Conservation (phyloP, 2,329 filamentous ascomycete genomes). For the Colletotrichum australisinense region DNA sequence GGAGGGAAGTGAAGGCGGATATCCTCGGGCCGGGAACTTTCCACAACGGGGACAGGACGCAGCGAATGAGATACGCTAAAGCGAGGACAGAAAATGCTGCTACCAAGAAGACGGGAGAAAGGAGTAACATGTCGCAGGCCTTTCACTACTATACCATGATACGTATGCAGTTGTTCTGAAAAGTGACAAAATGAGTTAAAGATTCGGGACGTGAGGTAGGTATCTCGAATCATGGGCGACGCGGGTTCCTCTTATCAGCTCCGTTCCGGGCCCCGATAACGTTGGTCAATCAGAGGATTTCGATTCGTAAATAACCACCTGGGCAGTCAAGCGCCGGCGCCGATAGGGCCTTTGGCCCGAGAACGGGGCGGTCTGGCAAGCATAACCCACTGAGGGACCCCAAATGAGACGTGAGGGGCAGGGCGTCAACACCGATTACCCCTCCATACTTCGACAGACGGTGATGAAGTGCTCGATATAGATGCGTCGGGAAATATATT, state of each 20-base stretch:
- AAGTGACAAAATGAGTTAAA: background rate
- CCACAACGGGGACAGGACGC: slow-evolving; percentile 50
- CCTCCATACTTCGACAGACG: background rate
- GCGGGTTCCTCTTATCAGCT: slow-evolving; percentile 30
- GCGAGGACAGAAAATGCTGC: slow-evolving; percentile 23
- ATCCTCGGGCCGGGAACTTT: slow-evolving; percentile 60
- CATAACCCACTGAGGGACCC: background rate
- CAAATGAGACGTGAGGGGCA: slow-evolving; percentile 23
- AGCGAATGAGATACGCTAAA: slow-evolving; percentile 33
- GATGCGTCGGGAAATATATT: background rate
- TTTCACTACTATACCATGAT: background rate
- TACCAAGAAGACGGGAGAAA: slow-evolving; percentile 36
- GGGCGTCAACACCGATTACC: slow-evolving; percentile 3
- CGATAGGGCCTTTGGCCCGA: background rate
- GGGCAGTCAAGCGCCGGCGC: slow-evolving; percentile 18
- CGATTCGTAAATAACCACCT: slow-evolving; percentile 21
- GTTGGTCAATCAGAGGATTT: slow-evolving; percentile 27
- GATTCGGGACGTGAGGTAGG: background rate
- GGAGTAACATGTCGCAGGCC: slow-evolving; percentile 32
- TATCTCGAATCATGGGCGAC: background rate
- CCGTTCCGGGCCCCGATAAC: slow-evolving; percentile 13
- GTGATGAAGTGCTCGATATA: background rate
- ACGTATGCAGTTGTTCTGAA: background rate
- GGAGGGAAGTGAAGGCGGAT: slow-evolving; percentile 61
- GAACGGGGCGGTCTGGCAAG: slow-evolving; percentile 13